These are phyloP conservation scores for Ormosia semicastrata DNA, from an alignment of 306 rosid species.

Conservation along the genomic window DNA sequence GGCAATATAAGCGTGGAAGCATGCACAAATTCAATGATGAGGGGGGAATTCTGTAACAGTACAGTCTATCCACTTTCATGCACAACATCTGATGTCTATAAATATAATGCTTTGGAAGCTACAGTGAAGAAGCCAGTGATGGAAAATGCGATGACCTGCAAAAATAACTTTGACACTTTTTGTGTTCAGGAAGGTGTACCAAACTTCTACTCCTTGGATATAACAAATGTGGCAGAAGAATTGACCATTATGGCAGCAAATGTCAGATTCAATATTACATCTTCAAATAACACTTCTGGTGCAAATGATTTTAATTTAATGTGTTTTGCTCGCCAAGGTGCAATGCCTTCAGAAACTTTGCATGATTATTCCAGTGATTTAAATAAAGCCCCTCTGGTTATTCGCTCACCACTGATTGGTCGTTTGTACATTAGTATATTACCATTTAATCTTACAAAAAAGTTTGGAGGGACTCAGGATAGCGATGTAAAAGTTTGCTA, in stretches of 20 bases:
- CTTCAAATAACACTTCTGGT: constrained; percentile 38
- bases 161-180: constrained; percentile 46
- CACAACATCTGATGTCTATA: constrained; percentile 39
- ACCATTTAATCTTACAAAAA: constrained; percentile 52
- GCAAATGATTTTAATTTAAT: constrained; percentile 46
- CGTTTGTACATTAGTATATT: constrained; percentile 68
- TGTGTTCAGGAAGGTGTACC: constrained; percentile 62
- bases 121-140: constrained; percentile 36
- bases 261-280: constrained; percentile 48
- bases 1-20: constrained; percentile 87
- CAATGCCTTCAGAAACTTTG: constrained; percentile 66
- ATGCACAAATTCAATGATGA: constrained; percentile 65
- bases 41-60: constrained; percentile 79
- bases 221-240: constrained; percentile 61
- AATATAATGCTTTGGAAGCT: constrained; percentile 32
- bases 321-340: constrained; percentile 84
- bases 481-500: constrained; percentile 57
- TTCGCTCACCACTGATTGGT: constrained; percentile 70
- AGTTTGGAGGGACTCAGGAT: constrained; percentile 40
- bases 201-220: constrained; percentile 63
- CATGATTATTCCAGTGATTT: constrained; percentile 73
- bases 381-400: constrained; percentile 53
- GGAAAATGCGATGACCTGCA: constrained; percentile 52
- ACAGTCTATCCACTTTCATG: constrained; percentile 80
- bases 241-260: constrained; percentile 56